These are phyloP conservation scores for Chiua sp. DNA, from an alignment of 1,284 basidiomycete genomes.

Conservation along the genomic window DNA sequence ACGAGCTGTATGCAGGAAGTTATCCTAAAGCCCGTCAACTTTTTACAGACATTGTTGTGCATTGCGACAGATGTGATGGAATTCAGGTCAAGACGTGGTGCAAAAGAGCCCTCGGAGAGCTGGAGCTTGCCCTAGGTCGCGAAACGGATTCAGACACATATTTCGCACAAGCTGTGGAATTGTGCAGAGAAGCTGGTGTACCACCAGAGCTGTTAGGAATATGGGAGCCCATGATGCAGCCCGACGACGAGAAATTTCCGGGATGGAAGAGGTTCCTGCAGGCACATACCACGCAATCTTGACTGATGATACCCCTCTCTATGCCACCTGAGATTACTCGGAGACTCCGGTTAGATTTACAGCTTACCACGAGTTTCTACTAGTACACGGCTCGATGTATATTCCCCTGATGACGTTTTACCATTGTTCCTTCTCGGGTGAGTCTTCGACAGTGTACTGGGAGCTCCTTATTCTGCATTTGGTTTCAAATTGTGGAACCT, in stretches of 20 bases:
- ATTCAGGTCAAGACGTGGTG: neutral
- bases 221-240: neutral
- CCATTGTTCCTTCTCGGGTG: too few species aligned
- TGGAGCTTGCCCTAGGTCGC: neutral
- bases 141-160: neutral
- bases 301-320: too few species aligned
- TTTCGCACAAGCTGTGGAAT: neutral
- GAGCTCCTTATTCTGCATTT: too few species aligned
- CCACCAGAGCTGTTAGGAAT: neutral
- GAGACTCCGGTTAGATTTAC: too few species aligned
- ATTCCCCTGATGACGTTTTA: too few species aligned
- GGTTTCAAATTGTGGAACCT: too few species aligned
- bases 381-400: too few species aligned
- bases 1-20: neutral
- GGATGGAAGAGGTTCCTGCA: neutral
- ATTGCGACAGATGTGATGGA: neutral
- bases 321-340: too few species aligned
- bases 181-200: neutral
- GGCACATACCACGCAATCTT: too few species aligned
- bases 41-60: neutral
- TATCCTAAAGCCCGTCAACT: neutral
- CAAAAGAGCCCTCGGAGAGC: neutral
- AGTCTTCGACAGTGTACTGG: too few species aligned
- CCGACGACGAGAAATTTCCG: neutral
- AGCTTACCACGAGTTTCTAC: too few species aligned